Evolutionary conservation across 129 eudicot species (phyloP).

Genomic region (Rutidosis leptorrhynchoides): DNA sequence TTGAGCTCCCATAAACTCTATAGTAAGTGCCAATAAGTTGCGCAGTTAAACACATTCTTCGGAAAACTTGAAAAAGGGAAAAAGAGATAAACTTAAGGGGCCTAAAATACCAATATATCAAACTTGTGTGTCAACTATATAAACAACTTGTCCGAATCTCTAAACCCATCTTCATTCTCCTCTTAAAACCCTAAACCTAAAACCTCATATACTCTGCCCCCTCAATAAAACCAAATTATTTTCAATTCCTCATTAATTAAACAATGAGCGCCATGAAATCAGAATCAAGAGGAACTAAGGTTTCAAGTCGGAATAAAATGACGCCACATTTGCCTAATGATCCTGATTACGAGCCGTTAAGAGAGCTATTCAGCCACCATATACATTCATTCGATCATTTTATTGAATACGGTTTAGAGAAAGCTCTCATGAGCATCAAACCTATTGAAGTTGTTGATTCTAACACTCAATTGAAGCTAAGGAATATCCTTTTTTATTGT

Average conservation of each 20-base stretch:
- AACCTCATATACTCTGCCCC: neutral
- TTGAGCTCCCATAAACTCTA: too few relatives aligned
- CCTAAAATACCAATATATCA: neutral
- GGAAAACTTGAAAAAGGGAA: too few relatives aligned
- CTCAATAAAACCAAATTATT: neutral
- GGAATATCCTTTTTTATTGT: slow-evolving; percentile 63
- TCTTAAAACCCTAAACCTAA: slow-evolving; percentile 34
- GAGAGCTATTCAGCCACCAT: slow-evolving; percentile 78
- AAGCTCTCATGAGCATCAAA: slow-evolving; percentile 45
- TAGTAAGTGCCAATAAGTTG: too few relatives aligned
- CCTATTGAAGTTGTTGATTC: slow-evolving; percentile 55
- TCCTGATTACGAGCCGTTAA: slow-evolving; percentile 52
- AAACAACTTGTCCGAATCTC: slow-evolving; percentile 16
- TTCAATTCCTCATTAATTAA: neutral
- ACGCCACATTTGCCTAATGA: slow-evolving; percentile 48
- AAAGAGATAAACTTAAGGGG: slow-evolving; percentile 6
- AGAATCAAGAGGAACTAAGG: slow-evolving; percentile 12
- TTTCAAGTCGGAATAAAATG: slow-evolving; percentile 25
- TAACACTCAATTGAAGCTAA: slow-evolving; percentile 40
- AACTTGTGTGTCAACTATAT: slow-evolving; percentile 19
- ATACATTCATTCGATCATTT: slow-evolving; percentile 78
- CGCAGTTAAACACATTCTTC: too few relatives aligned
- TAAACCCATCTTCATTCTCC: slow-evolving; percentile 1
- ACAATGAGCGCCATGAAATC: slow-evolving; percentile 17
- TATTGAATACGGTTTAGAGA: slow-evolving; percentile 60